Evolutionary conservation across 2,329 filamentous ascomycete species (phyloP).

Genomic region (Helotiales sp.): DNA sequence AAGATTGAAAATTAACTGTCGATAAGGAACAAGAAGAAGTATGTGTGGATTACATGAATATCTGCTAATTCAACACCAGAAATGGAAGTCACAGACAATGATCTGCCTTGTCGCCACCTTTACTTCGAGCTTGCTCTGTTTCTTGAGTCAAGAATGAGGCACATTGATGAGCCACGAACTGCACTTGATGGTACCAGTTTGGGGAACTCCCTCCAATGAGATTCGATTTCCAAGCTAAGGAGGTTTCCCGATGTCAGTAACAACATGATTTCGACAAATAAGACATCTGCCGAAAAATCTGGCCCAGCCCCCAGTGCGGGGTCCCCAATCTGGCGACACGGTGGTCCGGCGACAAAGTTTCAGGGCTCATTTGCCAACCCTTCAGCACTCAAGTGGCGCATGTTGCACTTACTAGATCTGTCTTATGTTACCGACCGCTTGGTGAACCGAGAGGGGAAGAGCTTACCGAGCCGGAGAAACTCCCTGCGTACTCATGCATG

Average conservation of each 20-base stretch:
- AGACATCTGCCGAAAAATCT: slow-evolving; percentile 14
- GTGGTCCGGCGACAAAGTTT: background rate
- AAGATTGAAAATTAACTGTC: slow-evolving; percentile 13
- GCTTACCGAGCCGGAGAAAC: background rate
- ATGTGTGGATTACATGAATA: background rate
- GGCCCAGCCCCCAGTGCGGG: background rate
- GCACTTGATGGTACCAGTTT: background rate
- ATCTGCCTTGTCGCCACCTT: background rate
- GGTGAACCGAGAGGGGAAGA: background rate
- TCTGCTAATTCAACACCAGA: background rate
- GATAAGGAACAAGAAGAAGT: background rate
- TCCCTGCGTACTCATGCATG: background rate
- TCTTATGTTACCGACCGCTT: background rate
- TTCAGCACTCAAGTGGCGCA: background rate
- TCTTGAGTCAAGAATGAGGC: background rate
- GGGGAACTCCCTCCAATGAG: background rate
- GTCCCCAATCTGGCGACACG: slow-evolving; percentile 10
- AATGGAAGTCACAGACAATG: background rate
- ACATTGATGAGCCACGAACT: background rate
- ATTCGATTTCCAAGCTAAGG: background rate
- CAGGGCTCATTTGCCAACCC: background rate
- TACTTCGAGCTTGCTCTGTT: too few relatives aligned
- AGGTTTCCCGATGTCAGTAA: background rate
- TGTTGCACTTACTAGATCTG: background rate
- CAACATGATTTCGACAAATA: background rate